Base-by-base conservation (phyloP, 176 grass and related monocot genomes). In the Cenchrus americanus region DNA sequence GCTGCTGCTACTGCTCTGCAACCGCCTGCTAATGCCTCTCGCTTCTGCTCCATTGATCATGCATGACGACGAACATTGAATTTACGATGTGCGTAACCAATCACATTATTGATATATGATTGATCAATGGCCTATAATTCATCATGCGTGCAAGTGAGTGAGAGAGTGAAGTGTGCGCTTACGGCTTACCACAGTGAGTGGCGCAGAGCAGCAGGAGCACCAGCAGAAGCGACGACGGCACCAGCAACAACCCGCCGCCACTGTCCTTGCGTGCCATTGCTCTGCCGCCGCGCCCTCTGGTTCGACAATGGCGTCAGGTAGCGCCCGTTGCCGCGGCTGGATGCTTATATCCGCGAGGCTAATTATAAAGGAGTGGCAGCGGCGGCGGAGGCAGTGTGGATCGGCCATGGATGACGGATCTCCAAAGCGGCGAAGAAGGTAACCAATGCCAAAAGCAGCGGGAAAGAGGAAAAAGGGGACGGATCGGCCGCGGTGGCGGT, bases 1-100 rank as follows among this genome's bases (percentile, higher is more conserved):
- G 67, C 51, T 72, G 53, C 46, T 50, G 69, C 43, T 90, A 48
- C 50, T 86, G 85, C 62, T 65, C 30, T 18, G 50, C 30, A 58
- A 21, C 23, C 58, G 46, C 55, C 69, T 24, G 2, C 62, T 43
- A 61, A 95, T 46, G 3, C 55, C 32, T 88, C 84, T 88, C 22
- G 90, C 90, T 63, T 95, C 93, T 92, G 87, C 79, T 86, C 48
- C 84, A 86, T 34, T 23, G 34, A 37, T 18, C 64, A 57, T 10
- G 47, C 17, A 66, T 4, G 1, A 78, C 34, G 34, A 37, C 4
- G 34, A 37, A 37, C 34, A 37, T 37, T 37, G 34, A 37, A 37
- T 4, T 37, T 37, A 37, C 2, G 2, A 37, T 37, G 34, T 37
- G 34, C 34, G 1, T 37, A 37, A 37, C 34, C 34, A 37, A 37